These are phyloP conservation scores for Cladosporium colombiae DNA, from an alignment of 2,329 filamentous ascomycete species.

Conservation along the genomic window DNA sequence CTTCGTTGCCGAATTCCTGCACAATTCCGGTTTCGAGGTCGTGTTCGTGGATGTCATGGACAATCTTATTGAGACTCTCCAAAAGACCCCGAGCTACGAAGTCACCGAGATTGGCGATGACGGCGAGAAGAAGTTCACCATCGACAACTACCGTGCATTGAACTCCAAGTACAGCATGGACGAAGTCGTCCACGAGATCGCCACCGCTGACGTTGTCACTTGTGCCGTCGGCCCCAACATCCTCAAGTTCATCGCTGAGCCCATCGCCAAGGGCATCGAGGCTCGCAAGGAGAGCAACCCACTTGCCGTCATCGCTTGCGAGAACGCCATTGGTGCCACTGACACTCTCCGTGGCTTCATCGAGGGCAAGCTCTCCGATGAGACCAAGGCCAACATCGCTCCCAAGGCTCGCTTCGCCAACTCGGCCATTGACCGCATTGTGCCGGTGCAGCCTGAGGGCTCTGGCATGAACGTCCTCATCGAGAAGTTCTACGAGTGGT, in stretches of 20 bases:
- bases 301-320: conserved; percentile 91
- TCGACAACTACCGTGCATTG: conserved; percentile 95
- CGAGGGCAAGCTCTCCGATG: conserved; percentile 67
- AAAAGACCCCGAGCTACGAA: conserved; percentile 74
- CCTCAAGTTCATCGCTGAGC: conserved; percentile 92
- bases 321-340: conserved; percentile 95
- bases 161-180: conserved; percentile 86
- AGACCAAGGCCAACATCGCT: conserved; percentile 67
- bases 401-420: conserved; percentile 88
- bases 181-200: conserved; percentile 81
- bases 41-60: conserved; percentile 95
- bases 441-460: conserved; percentile 80
- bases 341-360: conserved; percentile 79
- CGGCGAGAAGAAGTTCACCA: conserved; percentile 76
- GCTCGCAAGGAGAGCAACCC: conserved; percentile 67
- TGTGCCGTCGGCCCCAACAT: conserved; percentile 97
- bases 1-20: conserved; percentile 87
- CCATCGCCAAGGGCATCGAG: conserved; percentile 92
- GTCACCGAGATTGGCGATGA: conserved; percentile 91
- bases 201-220: conserved; percentile 85
- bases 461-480: conserved; percentile 88
- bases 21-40: conserved; percentile 93
- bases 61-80: conserved; percentile 74
- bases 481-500: conserved; percentile 99
- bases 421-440: conserved; percentile 97